Evolutionary conservation across 768 basidiomycete species (phyloP).

Genomic region (Candolleomyces efflorescens): DNA sequence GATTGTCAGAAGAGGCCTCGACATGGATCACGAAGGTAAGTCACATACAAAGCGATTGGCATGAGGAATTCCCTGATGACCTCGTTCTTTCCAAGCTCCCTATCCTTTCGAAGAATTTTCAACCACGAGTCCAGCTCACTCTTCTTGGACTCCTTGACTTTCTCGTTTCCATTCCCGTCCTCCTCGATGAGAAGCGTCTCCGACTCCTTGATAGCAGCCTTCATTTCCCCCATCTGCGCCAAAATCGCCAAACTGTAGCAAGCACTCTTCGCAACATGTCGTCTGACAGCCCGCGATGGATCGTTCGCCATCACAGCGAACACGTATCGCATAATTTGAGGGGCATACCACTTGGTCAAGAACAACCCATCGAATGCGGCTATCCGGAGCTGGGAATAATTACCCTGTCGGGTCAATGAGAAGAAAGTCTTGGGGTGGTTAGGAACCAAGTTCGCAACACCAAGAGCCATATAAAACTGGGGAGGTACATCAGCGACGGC

Average conservation of each 20-base stretch:
- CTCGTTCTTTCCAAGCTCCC: constrained; percentile 79
- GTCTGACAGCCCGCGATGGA: constrained; percentile 73
- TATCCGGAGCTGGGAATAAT: constrained; percentile 86
- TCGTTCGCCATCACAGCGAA: constrained; percentile 85
- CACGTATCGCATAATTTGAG: constrained; percentile 82
- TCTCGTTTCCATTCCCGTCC: constrained; percentile 70
- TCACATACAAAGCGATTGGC: constrained; percentile 69
- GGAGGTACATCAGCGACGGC: background rate
- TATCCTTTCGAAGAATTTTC: constrained; percentile 83
- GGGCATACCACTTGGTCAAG: constrained; percentile 83
- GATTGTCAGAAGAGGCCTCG: constrained; percentile 4
- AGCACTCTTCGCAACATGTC: constrained; percentile 82
- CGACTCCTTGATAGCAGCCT: constrained; percentile 63
- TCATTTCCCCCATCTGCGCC: constrained; percentile 90
- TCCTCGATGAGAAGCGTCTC: constrained; percentile 84
- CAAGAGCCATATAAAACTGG: constrained; percentile 79
- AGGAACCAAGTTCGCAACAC: constrained; percentile 71
- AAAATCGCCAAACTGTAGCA: constrained; percentile 85
- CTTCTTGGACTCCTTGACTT: constrained; percentile 71
- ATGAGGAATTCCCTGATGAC: constrained; percentile 75
- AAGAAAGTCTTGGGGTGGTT: constrained; percentile 78
- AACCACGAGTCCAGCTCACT: constrained; percentile 83
- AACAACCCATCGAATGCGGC: constrained; percentile 94
- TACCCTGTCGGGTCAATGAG: constrained; percentile 89
- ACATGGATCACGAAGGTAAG: constrained; percentile 19